phyloP scores from a whole-genome alignment of 1,284 basidiomycete species.

The Sporisorium graminicola region DNA sequence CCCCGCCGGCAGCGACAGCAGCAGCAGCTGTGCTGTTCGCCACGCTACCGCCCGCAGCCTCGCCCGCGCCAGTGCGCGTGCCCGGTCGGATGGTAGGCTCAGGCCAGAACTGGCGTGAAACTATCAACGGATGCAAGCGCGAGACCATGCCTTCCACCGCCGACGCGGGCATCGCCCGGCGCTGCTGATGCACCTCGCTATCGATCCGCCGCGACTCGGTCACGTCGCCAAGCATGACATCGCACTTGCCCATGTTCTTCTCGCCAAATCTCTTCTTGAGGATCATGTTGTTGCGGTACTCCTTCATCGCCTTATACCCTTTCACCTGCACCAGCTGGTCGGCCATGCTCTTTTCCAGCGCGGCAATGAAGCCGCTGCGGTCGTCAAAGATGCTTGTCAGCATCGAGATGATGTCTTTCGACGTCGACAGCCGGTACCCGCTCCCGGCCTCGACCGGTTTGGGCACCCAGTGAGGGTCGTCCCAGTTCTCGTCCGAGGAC shows the following conservation, averaged over 20 bases:
- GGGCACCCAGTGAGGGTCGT: conserved; percentile 56
- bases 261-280: conserved; percentile 67
- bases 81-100: conserved; percentile 31
- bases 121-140: conserved; percentile 59
- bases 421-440: conserved; percentile 59
- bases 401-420: conserved; percentile 65
- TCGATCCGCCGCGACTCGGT: conserved; percentile 56
- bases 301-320: conserved; percentile 57
- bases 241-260: conserved; percentile 62
- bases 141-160: conserved; percentile 44
- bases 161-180: not conserved
- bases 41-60: not conserved
- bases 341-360: conserved; percentile 65
- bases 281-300: conserved; percentile 66
- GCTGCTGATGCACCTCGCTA: conserved; percentile 39
- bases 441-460: conserved; percentile 58
- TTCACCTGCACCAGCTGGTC: conserved; percentile 61
- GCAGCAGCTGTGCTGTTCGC: not conserved
- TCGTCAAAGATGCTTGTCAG: conserved; percentile 68
- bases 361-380: conserved; percentile 60
- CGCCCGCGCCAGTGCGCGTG: not conserved
- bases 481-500: conserved; percentile 51
- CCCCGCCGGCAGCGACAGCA: not conserved
- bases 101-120: conserved; percentile 68
- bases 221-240: conserved; percentile 68